These are phyloP conservation scores for Ascochyta viciae-villosae DNA, from an alignment of 2,329 filamentous ascomycete genomes.

Conservation along the genomic window DNA sequence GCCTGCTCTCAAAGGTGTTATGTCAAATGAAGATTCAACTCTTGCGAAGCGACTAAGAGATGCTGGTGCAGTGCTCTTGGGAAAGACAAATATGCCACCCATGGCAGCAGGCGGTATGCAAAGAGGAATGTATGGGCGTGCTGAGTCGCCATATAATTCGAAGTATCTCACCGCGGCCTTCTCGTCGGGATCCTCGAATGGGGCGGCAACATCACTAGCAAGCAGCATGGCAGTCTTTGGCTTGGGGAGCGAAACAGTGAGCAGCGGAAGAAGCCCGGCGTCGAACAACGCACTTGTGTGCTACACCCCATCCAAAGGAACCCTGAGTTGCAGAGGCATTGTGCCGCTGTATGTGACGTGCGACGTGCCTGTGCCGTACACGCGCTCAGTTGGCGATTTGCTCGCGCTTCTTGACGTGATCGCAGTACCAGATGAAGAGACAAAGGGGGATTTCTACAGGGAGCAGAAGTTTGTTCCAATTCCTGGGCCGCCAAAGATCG, in stretches of 20 bases:
- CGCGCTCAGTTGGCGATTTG: constrained; percentile 60
- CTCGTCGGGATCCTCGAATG: constrained; percentile 66
- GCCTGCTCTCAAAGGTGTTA: constrained; percentile 59
- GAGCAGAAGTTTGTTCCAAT: constrained; percentile 57
- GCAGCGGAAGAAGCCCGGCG: constrained; percentile 63
- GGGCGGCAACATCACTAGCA: constrained; percentile 60
- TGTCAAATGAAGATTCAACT: constrained; percentile 61
- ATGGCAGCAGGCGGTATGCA: constrained; percentile 68
- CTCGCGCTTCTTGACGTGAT: constrained; percentile 59
- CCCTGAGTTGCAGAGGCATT: constrained; percentile 60
- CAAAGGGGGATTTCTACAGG: constrained; percentile 62
- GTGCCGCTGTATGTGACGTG: constrained; percentile 65
- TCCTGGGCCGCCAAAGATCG: constrained; percentile 44
- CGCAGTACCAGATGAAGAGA: constrained; percentile 51
- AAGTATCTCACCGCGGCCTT: constrained; percentile 63
- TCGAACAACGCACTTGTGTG: constrained; percentile 64
- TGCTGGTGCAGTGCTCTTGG: constrained; percentile 61
- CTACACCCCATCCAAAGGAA: constrained; percentile 63
- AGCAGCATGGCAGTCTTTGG: constrained; percentile 62
- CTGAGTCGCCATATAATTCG: constrained; percentile 63
- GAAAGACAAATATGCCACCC: constrained; percentile 66
- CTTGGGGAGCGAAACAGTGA: constrained; percentile 63
- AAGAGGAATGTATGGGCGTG: constrained; percentile 62
- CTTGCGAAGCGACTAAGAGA: constrained; percentile 56
- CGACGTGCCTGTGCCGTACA: constrained; percentile 63